Conservation (phyloP, 441 rosid genomes). For the Pelargonium citronellum region DNA sequence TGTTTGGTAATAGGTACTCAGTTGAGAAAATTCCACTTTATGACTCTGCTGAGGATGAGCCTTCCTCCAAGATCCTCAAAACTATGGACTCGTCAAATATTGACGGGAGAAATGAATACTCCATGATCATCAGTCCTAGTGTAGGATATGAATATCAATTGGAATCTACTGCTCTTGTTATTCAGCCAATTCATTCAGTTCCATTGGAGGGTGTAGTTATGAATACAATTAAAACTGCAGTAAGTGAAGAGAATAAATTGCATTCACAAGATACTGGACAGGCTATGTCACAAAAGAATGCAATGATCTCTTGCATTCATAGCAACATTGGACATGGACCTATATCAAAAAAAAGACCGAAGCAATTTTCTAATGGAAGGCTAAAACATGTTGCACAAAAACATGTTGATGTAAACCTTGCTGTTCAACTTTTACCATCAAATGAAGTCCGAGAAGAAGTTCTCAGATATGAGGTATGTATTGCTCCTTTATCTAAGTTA, state of each 20-base stretch:
- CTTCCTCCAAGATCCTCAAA: slow-evolving; percentile 47
- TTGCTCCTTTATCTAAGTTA: not conserved
- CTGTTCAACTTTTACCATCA: slow-evolving; percentile 46
- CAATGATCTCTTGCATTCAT: slow-evolving; percentile 42
- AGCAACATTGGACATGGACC: slow-evolving; percentile 38
- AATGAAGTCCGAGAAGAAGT: slow-evolving; percentile 73
- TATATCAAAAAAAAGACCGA: slow-evolving; percentile 49
- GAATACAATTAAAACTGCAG: slow-evolving; percentile 45
- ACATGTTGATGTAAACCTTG: slow-evolving; percentile 50
- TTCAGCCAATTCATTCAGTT: slow-evolving; percentile 35
- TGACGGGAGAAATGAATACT: slow-evolving; percentile 27
- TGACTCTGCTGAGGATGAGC: slow-evolving; percentile 96
- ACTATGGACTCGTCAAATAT: slow-evolving; percentile 24
- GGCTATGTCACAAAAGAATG: slow-evolving; percentile 43
- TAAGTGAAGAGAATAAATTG: slow-evolving; percentile 39
- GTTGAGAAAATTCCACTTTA: slow-evolving; percentile 80
- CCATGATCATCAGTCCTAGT: slow-evolving; percentile 19
- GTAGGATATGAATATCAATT: slow-evolving; percentile 30
- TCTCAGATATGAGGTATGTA: slow-evolving; percentile 54
- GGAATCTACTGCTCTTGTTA: slow-evolving; percentile 35
- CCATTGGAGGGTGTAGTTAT: slow-evolving; percentile 37
- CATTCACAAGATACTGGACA: slow-evolving; percentile 38
- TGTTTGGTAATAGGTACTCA: slow-evolving; percentile 52
- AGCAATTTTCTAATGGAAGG: slow-evolving; percentile 43
- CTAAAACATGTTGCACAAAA: slow-evolving; percentile 39